These are phyloP conservation scores for Citeromyces siamensis DNA, from an alignment of 1,139 yeast genomes.

Conservation along the genomic window DNA sequence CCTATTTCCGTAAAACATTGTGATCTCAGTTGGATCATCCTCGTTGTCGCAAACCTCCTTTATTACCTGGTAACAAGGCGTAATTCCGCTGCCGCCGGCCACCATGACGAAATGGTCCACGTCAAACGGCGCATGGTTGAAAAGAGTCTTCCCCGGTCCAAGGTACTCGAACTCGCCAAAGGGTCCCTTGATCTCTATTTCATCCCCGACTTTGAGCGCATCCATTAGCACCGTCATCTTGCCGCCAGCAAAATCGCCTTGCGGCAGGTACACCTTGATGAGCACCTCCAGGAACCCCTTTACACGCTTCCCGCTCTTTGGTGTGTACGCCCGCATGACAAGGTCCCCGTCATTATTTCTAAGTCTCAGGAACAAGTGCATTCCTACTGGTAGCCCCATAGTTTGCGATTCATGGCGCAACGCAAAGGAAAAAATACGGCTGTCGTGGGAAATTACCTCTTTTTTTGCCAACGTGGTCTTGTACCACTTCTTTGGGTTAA, in stretches of 20 bases:
- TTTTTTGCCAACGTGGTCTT: slow-evolving; percentile 10
- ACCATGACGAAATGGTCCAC: slow-evolving; percentile 70
- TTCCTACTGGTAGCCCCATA: slow-evolving; percentile 43
- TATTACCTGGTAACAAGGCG: slow-evolving; percentile 84
- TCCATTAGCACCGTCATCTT: slow-evolving; percentile 72
- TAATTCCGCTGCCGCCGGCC: slow-evolving; percentile 96
- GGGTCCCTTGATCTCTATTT: slow-evolving; percentile 91
- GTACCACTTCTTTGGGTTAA: slow-evolving; percentile 16
- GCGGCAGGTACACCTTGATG: slow-evolving; percentile 52
- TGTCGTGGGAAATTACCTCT: slow-evolving; percentile 14
- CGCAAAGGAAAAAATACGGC: slow-evolving; percentile 16
- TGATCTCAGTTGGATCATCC: slow-evolving; percentile 73
- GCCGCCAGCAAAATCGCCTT: slow-evolving; percentile 23
- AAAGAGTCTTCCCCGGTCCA: neutral
- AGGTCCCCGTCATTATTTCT: slow-evolving; percentile 11
- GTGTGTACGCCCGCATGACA: slow-evolving; percentile 95
- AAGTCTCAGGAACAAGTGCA: slow-evolving; percentile 36
- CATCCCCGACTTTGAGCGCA: slow-evolving; percentile 63
- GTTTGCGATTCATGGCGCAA: slow-evolving; percentile 18
- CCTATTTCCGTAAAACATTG: slow-evolving; percentile 70
- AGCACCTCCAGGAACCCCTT: slow-evolving; percentile 72
- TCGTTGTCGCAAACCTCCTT: slow-evolving; percentile 62
- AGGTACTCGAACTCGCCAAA: slow-evolving; percentile 83
- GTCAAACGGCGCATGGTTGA: slow-evolving; percentile 43
- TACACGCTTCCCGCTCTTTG: slow-evolving; percentile 57